Conservation (phyloP, 768 basidiomycete genomes). For the Naganishia vaughanmartiniae region DNA sequence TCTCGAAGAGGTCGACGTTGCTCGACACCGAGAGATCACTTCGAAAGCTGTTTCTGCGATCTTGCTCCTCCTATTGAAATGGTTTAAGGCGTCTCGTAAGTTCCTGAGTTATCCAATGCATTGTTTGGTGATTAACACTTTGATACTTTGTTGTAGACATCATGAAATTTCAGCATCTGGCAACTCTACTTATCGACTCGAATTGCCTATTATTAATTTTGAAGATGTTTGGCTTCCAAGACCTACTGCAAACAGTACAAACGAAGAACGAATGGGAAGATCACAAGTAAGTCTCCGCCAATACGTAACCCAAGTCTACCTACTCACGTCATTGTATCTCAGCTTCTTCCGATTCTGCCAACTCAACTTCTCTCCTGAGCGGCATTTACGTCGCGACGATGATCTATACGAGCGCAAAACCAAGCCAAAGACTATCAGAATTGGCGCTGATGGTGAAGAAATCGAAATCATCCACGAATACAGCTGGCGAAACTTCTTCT, state of each 20-base stretch:
- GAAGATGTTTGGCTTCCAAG: slow-evolving; percentile 98
- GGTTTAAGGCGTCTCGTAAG: slow-evolving; percentile 98
- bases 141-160: slow-evolving; percentile 62
- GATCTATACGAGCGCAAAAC: slow-evolving; percentile 41
- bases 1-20: slow-evolving; percentile 86
- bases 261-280: slow-evolving; percentile 72
- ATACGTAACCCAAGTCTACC: neutral
- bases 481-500: slow-evolving; percentile 97
- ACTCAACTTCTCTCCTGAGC: slow-evolving; percentile 61
- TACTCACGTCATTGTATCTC: neutral
- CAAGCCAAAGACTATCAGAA: slow-evolving; percentile 55
- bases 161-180: slow-evolving; percentile 97
- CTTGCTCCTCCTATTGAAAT: slow-evolving; percentile 81
- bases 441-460: slow-evolving; percentile 74
- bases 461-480: slow-evolving; percentile 89
- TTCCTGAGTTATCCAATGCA: neutral
- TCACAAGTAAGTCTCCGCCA: slow-evolving; percentile 44
- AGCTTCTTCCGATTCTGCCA: slow-evolving; percentile 98
- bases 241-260: slow-evolving; percentile 77
- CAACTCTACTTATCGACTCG: slow-evolving; percentile 90
- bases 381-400: slow-evolving; percentile 43
- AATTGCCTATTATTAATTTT: slow-evolving; percentile 89
- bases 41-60: slow-evolving; percentile 97
- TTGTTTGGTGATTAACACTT: neutral
- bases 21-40: slow-evolving; percentile 92